phyloP scores from a whole-genome alignment of 2,329 filamentous ascomycete genomes.

The Emergomyces orientalis region DNA sequence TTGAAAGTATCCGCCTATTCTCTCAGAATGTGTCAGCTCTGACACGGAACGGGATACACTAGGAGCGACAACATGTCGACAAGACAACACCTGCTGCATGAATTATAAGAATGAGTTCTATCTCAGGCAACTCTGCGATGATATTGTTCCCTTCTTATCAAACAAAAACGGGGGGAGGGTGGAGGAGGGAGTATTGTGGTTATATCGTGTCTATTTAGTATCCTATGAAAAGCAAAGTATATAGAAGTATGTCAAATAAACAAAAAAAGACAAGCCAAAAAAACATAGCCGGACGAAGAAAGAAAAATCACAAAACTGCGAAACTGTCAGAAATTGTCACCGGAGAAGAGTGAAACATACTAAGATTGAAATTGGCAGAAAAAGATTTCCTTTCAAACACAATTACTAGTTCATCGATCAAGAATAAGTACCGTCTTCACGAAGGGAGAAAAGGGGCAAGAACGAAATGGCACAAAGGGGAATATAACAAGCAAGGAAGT shows the following conservation, averaged over 20 bases:
- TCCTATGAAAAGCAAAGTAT: not conserved
- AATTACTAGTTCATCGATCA: not conserved
- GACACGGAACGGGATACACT: not conserved
- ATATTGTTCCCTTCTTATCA: not conserved
- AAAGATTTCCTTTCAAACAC: not conserved
- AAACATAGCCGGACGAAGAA: not conserved
- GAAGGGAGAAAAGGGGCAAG: not conserved
- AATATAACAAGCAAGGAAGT: constrained; percentile 4
- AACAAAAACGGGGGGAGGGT: not conserved
- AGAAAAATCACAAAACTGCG: not conserved
- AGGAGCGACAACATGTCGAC: not conserved
- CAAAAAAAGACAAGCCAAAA: not conserved
- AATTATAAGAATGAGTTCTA: not conserved
- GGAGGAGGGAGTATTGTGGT: not conserved
- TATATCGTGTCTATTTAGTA: constrained; percentile 7
- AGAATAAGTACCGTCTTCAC: not conserved
- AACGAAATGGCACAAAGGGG: constrained; percentile 1
- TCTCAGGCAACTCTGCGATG: not conserved
- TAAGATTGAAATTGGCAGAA: not conserved
- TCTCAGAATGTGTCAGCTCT: no score
- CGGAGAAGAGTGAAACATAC: not conserved
- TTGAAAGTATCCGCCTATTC: not conserved
- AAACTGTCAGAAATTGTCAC: not conserved
- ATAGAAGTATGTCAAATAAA: not conserved
- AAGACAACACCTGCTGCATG: not conserved